Conservation (phyloP, 2,329 filamentous ascomycete genomes). For the Diplodia corticola region DNA sequence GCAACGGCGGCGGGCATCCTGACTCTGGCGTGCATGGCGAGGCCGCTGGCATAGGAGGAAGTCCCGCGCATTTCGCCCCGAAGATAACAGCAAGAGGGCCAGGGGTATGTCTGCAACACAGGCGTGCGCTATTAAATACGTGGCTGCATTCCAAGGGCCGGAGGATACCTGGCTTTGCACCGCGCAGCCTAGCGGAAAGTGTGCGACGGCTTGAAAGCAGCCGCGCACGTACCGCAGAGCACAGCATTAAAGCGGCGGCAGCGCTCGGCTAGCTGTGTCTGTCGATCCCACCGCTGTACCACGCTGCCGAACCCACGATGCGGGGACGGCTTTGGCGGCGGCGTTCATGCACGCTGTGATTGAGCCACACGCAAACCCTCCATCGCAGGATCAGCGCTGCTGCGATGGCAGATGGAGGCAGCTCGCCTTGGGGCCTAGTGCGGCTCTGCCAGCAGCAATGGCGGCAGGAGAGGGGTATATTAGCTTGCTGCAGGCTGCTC, state of each 20-base stretch:
- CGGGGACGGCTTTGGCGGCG: neutral
- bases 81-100: neutral
- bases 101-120: neutral
- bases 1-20: neutral
- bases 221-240: neutral
- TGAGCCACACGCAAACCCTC: neutral
- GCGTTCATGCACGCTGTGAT: neutral
- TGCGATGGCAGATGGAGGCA: neutral
- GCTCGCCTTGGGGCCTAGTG: neutral
- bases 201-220: neutral
- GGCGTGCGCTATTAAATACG: neutral
- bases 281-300: neutral
- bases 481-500: neutral
- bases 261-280: neutral
- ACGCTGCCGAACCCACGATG: neutral
- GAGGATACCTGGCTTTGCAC: neutral
- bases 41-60: neutral
- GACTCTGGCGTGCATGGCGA: neutral
- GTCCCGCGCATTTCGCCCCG: neutral
- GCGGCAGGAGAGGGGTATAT: slow-evolving; percentile 3
- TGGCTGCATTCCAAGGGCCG: slow-evolving; percentile 1
- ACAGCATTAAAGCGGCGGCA: neutral
- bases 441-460: neutral
- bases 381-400: neutral
- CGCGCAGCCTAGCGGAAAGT: neutral